phyloP scores from a whole-genome alignment of 2,329 filamentous ascomycete species.

The Rugonectria rugulosa region DNA sequence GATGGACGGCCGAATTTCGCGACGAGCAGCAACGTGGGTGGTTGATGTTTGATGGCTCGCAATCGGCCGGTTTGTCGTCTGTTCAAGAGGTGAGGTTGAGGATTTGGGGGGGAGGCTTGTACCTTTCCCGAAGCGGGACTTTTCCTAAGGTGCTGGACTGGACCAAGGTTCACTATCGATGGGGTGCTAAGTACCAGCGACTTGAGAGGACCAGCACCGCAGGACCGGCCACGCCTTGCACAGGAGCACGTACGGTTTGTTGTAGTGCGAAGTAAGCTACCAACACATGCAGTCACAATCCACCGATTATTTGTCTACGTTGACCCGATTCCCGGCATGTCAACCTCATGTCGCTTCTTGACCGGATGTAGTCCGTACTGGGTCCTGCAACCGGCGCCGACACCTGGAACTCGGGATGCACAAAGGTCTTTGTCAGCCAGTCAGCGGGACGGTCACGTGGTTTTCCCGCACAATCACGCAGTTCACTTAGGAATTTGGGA shows the following conservation, averaged over 20 bases:
- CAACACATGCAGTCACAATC: slow-evolving; percentile 1
- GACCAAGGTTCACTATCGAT: slow-evolving; percentile 33
- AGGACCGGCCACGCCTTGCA: slow-evolving; percentile 6
- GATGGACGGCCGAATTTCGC: slow-evolving; percentile 55
- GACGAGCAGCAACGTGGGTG: slow-evolving; percentile 50
- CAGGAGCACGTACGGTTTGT: slow-evolving; percentile 4
- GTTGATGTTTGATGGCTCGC: slow-evolving; percentile 60
- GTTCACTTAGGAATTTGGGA: background rate
- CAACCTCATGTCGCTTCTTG: slow-evolving; percentile 20
- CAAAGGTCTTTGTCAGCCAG: slow-evolving; percentile 23
- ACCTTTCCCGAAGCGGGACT: slow-evolving; percentile 52
- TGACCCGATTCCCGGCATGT: slow-evolving; percentile 11
- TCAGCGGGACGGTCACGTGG: slow-evolving; percentile 20
- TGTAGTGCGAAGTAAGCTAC: background rate
- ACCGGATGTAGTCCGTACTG: slow-evolving; percentile 34
- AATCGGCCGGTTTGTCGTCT: slow-evolving; percentile 58
- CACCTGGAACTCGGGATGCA: slow-evolving; percentile 28
- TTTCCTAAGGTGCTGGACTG: slow-evolving; percentile 42
- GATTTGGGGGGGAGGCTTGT: slow-evolving; percentile 51
- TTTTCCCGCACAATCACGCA: background rate
- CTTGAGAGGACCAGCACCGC: slow-evolving; percentile 26
- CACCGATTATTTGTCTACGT: slow-evolving; percentile 1
- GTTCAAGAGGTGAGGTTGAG: slow-evolving; percentile 65
- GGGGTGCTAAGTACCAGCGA: slow-evolving; percentile 29
- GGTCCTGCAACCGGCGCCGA: slow-evolving; percentile 24